These are phyloP conservation scores for Taiozyma sp. DNA, from an alignment of 1,139 yeast genomes.

Conservation along the genomic window DNA sequence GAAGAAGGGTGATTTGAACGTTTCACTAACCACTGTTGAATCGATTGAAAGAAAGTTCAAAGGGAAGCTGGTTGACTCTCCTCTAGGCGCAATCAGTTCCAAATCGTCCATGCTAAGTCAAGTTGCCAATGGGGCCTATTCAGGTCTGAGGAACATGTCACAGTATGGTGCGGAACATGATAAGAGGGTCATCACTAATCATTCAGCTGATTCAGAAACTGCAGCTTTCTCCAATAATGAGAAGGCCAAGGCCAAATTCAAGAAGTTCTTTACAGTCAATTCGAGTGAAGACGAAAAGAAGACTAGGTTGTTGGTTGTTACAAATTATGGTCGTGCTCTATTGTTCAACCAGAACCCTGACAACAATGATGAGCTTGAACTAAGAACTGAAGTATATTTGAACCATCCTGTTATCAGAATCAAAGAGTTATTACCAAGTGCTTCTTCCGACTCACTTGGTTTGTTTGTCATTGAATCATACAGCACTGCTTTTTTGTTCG, in stretches of 20 bases:
- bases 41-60: constrained; percentile 49
- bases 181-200: constrained; percentile 15
- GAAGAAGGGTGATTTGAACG: constrained; percentile 49
- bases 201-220: constrained; percentile 12
- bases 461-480: constrained; percentile 49
- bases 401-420: constrained; percentile 43
- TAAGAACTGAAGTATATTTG: constrained; percentile 45
- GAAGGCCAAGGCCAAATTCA: constrained; percentile 22
- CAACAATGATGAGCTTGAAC: constrained; percentile 30
- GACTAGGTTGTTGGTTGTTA: constrained; percentile 42
- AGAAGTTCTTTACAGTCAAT: constrained; percentile 25
- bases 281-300: constrained; percentile 19
- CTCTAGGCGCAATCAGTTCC: constrained; percentile 33
- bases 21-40: constrained; percentile 36
- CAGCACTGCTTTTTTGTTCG: constrained; percentile 44
- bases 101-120: constrained; percentile 39
- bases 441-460: constrained; percentile 34
- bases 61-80: constrained; percentile 57
- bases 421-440: constrained; percentile 40
- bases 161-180: constrained; percentile 22
- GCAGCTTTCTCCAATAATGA: constrained; percentile 5
- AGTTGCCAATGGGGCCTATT: constrained; percentile 47
- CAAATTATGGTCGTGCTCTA: constrained; percentile 52
- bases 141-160: constrained; percentile 32
- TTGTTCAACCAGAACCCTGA: constrained; percentile 33